Evolutionary conservation across 1,284 basidiomycete species (phyloP).

Genomic region (Rhodotorula glutinis): DNA sequence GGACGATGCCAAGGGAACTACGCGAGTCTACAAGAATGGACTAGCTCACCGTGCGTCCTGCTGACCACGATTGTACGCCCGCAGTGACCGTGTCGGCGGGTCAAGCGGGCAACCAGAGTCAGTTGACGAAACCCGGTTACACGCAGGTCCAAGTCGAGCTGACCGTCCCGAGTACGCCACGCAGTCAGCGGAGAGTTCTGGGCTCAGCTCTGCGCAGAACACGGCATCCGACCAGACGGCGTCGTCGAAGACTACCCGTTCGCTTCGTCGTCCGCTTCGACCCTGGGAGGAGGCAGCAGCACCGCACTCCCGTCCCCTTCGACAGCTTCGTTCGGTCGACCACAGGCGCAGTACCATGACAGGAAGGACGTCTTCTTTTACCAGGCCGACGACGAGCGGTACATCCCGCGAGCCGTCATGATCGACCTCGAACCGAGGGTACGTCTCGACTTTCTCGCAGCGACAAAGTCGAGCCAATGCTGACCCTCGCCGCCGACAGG

Average conservation of each 20-base stretch:
- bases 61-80: not conserved
- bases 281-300: not conserved
- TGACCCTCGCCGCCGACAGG: conserved; percentile 55
- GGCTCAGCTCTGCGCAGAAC: conserved; percentile 92
- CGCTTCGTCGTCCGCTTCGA: not conserved
- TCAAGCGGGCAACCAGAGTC: conserved; percentile 95
- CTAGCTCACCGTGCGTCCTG: fast-evolving
- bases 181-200: conserved; percentile 87
- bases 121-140: no score
- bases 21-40: conserved; percentile 2
- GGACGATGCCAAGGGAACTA: conserved; percentile 36
- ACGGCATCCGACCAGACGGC: conserved; percentile 89
- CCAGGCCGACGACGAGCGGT: conserved; percentile 99
- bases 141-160: no score
- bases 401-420: conserved; percentile 93
- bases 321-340: conserved; percentile 43
- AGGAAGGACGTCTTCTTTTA: conserved; percentile 99
- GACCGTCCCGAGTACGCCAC: not conserved
- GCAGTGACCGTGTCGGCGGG: conserved; percentile 77
- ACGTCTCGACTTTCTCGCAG: conserved; percentile 44
- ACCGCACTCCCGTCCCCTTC: conserved; percentile 49
- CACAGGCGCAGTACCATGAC: conserved; percentile 53
- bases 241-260: conserved; percentile 69
- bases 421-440: conserved; percentile 98
- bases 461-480: not conserved